Base-by-base conservation (phyloP, 805 yeast genomes). In the Kregervanrija fluxuum region DNA sequence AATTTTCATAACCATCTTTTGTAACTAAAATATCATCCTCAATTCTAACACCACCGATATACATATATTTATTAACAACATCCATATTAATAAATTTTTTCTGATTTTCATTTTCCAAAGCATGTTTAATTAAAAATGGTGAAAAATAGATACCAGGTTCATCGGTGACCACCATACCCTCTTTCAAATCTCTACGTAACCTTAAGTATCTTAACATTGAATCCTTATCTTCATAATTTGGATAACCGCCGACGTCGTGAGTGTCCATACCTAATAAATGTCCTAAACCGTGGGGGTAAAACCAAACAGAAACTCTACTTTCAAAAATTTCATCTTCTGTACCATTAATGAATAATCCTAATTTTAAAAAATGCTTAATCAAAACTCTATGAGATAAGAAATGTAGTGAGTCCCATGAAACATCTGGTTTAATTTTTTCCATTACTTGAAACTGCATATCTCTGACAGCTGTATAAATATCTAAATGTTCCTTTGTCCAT, bases 141-240 rank as follows among this genome's bases (percentile, higher is more conserved):
- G 90, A 85, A 67, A 91, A 93, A 62, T 91, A 91, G 52, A 83
- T 73, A 33, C 99, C 99, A 2, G 99, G 99, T 64, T 91, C 99
- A 52, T 90, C 87, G 0, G 98, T 91, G 1, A 93, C 74, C 16
- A 85, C 89, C 95, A 91, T 89, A 12, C 86, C 85, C 35, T 70
- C 69, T 61, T 78, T 67, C 44, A 91, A 72, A 1, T 66, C 61
- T 56, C 98, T 79, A 55, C 98, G 77, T 44, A 93, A 66, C 60
- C 99, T 80, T 58, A 91, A 74, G 60, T 85, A 88, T 46, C 75
- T 68, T 55, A 88, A 74, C 65, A 83, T 71, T 28, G 85, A 85
- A 61, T 93, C 81, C 8, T 85, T 75, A 61, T 91, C 99, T 3
- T 80, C 77, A 61, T 90, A 90, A 62, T 91, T 80, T 12, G 98